Evolutionary conservation across 345 rosid species (phyloP).

Genomic region (Sapria himalayana): DNA sequence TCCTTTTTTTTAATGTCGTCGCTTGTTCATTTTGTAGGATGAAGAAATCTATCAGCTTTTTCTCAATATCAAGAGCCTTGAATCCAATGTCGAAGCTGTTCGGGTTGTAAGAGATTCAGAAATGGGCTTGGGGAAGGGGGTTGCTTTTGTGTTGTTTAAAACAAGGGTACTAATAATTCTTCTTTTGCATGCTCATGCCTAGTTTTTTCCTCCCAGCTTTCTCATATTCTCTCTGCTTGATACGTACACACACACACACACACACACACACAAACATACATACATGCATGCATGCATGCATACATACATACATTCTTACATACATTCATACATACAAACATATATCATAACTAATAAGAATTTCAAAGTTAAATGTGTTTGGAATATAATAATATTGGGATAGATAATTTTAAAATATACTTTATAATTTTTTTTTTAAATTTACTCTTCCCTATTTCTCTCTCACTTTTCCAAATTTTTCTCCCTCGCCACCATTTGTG

Average conservation of each 20-base stretch:
- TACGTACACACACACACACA: neutral
- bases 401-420: too few species aligned
- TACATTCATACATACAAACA: neutral
- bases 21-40: constrained; percentile 28
- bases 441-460: too few species aligned
- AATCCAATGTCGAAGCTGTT: constrained; percentile 64
- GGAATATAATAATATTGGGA: too few species aligned
- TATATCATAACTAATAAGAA: neutral
- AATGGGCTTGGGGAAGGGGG: constrained; percentile 76
- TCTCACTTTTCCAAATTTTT: too few species aligned
- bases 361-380: too few species aligned
- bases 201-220: neutral
- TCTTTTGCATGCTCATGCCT: constrained; percentile 2
- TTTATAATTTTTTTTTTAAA: too few species aligned
- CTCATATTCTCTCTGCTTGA: neutral
- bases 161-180: constrained; percentile 53
- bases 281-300: neutral
- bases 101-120: constrained; percentile 78
- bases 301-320: neutral
- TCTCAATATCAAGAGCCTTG: constrained; percentile 31
- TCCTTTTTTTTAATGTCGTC: too few species aligned
- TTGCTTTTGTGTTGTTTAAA: constrained; percentile 76
- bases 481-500: too few species aligned
- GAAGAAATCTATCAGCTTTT: constrained; percentile 85
- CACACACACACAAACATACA: neutral